These are phyloP conservation scores for Neopestalotiopsis rosae DNA, from an alignment of 2,329 filamentous ascomycete genomes.

Conservation along the genomic window DNA sequence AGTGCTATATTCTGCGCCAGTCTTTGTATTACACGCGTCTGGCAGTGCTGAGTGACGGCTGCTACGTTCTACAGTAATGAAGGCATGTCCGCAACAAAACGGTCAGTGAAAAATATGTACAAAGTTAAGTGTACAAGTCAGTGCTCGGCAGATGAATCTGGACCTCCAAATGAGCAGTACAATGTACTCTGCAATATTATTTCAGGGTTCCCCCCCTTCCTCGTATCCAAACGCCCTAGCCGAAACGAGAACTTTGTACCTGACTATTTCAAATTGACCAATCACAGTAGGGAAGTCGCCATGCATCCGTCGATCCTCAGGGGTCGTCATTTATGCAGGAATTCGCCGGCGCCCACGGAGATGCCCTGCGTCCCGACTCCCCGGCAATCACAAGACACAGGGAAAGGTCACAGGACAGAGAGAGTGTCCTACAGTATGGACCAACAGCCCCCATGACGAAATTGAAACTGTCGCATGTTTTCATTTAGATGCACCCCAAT, in stretches of 20 bases:
- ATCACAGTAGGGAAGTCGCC: neutral
- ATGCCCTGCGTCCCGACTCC: neutral
- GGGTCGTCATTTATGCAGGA: slow-evolving; percentile 3
- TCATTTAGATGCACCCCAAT: slow-evolving; percentile 11
- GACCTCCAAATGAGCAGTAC: no score
- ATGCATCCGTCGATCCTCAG: slow-evolving; percentile 10
- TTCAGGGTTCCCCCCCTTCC: slow-evolving; percentile 8
- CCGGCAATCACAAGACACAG: slow-evolving; percentile 5
- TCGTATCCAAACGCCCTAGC: slow-evolving; percentile 4
- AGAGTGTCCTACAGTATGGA: neutral
- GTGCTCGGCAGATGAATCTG: no score
- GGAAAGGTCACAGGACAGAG: neutral
- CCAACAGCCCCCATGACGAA: slow-evolving; percentile 9
- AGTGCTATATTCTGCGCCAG: neutral
- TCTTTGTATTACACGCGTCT: no score
- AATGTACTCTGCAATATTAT: neutral
- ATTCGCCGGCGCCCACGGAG: neutral
- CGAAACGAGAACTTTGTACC: slow-evolving; percentile 13
- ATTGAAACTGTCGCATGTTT: slow-evolving; percentile 18
- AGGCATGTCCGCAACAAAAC: no score
- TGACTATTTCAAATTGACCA: slow-evolving; percentile 10
- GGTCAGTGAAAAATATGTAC: no score
- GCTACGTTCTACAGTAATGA: no score
- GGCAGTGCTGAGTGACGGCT: no score
- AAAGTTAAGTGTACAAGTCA: no score